phyloP scores from a whole-genome alignment of 805 yeast genomes.

The Candida golubevii region DNA sequence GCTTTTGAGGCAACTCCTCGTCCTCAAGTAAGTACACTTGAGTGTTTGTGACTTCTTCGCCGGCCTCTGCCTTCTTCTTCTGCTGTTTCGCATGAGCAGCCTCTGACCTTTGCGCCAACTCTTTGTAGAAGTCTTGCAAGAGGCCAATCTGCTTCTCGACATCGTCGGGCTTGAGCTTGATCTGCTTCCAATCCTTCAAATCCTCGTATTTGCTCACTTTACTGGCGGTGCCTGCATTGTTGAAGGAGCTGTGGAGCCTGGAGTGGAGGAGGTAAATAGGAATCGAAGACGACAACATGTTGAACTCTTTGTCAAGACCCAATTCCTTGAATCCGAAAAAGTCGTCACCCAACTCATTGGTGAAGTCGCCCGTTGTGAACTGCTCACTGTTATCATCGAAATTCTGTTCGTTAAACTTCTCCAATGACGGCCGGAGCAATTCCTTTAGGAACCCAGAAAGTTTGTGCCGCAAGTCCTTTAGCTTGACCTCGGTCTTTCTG shows the following conservation, averaged over 20 bases:
- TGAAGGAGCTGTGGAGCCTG: conserved; percentile 56
- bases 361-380: conserved; percentile 90
- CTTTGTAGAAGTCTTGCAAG: conserved; percentile 49
- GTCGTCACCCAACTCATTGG: conserved; percentile 92
- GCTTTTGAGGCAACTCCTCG: conserved; percentile 78
- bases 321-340: conserved; percentile 95
- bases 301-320: conserved; percentile 90
- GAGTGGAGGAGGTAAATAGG: conserved; percentile 88
- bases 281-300: conserved; percentile 74
- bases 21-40: conserved; percentile 58
- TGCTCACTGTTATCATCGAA: conserved; percentile 92
- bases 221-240: conserved; percentile 39
- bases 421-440: conserved; percentile 73
- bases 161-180: conserved; percentile 48
- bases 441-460: conserved; percentile 72
- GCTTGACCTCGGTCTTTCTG: conserved; percentile 60
- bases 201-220: conserved; percentile 61
- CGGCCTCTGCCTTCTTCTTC: conserved; percentile 37
- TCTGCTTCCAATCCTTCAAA: conserved; percentile 51
- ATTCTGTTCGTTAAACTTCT: conserved; percentile 68
- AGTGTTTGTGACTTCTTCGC: conserved; percentile 37
- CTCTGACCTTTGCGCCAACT: conserved; percentile 40
- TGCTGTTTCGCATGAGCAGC: conserved; percentile 37
- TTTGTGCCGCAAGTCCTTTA: conserved; percentile 63
- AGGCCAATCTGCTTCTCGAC: conserved; percentile 53